Evolutionary conservation across 108 stramenopile species (phyloP).

Genomic region (Cyclotella baltica): DNA sequence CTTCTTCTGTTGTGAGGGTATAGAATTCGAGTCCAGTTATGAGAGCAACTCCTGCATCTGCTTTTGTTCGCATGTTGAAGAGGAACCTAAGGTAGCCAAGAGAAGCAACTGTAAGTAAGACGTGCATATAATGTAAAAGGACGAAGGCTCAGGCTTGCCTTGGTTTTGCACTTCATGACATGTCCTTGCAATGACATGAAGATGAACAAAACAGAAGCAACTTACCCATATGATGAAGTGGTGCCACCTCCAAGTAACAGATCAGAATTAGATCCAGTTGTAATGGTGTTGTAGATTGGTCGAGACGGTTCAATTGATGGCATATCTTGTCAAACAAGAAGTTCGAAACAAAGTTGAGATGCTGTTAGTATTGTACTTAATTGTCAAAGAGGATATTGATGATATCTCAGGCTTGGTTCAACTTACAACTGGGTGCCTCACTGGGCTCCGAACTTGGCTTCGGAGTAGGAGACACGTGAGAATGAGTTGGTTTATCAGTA

Average conservation of each 20-base stretch:
- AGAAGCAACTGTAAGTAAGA: background rate
- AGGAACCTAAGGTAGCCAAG: conserved; percentile 5
- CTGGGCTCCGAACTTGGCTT: conserved; percentile 13
- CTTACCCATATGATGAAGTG: conserved; percentile 34
- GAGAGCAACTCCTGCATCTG: conserved; percentile 7
- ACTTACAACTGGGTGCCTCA: no score
- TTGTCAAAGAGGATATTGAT: background rate
- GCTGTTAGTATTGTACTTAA: conserved; percentile 13
- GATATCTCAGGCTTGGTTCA: no score
- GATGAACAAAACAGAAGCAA: background rate
- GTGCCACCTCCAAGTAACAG: conserved; percentile 28
- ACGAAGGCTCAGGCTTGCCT: no score
- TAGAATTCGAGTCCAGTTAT: conserved; percentile 33
- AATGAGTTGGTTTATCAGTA: conserved; percentile 19
- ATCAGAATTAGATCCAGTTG: conserved; percentile 28
- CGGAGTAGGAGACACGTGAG: no score
- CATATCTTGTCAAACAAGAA: conserved; percentile 7
- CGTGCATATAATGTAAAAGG: no score
- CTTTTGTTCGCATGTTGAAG: conserved; percentile 36
- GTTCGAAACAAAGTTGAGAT: conserved; percentile 7
- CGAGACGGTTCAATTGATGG: conserved; percentile 32
- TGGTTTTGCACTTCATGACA: no score
- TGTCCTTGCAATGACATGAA: no score
- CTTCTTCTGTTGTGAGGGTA: conserved; percentile 15
- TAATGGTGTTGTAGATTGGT: conserved; percentile 18